These are phyloP conservation scores for Mortierella sp. DNA, from an alignment of 371 early-diverging fungal species.

Conservation along the genomic window DNA sequence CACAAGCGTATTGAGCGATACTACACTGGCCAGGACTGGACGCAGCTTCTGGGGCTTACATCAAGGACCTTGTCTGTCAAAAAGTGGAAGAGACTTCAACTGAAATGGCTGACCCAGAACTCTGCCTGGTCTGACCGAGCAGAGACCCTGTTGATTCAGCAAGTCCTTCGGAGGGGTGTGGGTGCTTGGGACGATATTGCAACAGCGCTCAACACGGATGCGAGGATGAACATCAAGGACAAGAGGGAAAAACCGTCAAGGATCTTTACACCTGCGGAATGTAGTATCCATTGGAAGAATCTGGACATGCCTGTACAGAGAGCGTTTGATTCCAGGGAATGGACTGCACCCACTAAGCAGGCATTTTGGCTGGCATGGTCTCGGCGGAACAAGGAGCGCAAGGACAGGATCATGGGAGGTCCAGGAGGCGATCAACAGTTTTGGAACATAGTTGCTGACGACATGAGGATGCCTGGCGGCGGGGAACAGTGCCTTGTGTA, in stretches of 20 bases:
- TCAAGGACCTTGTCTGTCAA: background rate
- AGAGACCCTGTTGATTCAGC: slow-evolving; percentile 16
- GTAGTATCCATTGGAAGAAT: slow-evolving; percentile 22
- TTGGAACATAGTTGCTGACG: slow-evolving; percentile 2
- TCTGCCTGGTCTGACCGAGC: background rate
- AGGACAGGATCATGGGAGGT: background rate
- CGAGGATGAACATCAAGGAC: no score
- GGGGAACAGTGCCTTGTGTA: slow-evolving; percentile 3
- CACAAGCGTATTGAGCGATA: slow-evolving; percentile 1
- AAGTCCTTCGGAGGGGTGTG: slow-evolving; percentile 15
- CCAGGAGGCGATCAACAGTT: background rate
- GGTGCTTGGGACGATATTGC: slow-evolving; percentile 10
- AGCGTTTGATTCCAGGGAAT: background rate
- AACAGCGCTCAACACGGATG: no score
- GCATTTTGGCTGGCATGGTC: slow-evolving; percentile 7
- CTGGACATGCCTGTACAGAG: slow-evolving; percentile 18
- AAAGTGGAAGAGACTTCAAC: background rate
- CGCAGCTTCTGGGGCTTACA: background rate
- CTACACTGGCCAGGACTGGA: slow-evolving; percentile 5
- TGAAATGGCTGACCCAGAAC: slow-evolving; percentile 10
- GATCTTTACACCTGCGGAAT: background rate
- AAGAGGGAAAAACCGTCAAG: background rate
- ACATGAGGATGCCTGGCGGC: background rate
- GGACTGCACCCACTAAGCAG: background rate
- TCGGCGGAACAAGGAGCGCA: background rate